Conservation (phyloP, 495 filamentous ascomycete species). For the Letharia columbiana region DNA sequence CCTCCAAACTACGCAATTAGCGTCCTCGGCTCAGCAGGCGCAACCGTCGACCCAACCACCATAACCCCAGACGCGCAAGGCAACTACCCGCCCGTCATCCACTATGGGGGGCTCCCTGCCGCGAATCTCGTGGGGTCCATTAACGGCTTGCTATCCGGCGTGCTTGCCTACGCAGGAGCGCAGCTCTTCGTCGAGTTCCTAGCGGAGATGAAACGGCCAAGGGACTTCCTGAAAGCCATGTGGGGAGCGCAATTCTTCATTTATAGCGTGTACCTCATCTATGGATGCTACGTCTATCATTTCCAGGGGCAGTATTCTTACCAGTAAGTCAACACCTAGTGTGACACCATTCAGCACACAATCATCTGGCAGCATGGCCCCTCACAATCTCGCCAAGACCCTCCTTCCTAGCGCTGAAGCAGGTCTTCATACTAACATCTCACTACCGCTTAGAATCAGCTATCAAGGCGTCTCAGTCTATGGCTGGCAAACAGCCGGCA, state of each 20-base stretch:
- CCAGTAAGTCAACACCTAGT: constrained; percentile 11
- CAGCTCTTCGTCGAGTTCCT: constrained; percentile 57
- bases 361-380: neutral
- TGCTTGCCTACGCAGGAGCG: constrained; percentile 52
- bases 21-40: constrained; percentile 34
- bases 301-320: constrained; percentile 50
- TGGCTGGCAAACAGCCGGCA: constrained; percentile 46
- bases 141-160: constrained; percentile 51
- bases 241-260: constrained; percentile 49
- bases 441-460: constrained; percentile 8
- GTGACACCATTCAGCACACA: neutral
- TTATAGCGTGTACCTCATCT: constrained; percentile 44
- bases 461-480: constrained; percentile 46
- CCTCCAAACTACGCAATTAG: constrained; percentile 38
- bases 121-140: constrained; percentile 30
- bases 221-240: constrained; percentile 54
- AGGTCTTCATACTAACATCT: neutral
- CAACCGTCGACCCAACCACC: constrained; percentile 26
- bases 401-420: neutral
- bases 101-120: constrained; percentile 30
- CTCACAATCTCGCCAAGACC: neutral
- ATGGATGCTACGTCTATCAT: constrained; percentile 49
- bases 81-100: constrained; percentile 29
- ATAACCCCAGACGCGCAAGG: constrained; percentile 28
- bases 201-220: constrained; percentile 55